These are phyloP conservation scores for Schwanniomyces yamadae DNA, from an alignment of 805 yeast genomes.

Conservation along the genomic window DNA sequence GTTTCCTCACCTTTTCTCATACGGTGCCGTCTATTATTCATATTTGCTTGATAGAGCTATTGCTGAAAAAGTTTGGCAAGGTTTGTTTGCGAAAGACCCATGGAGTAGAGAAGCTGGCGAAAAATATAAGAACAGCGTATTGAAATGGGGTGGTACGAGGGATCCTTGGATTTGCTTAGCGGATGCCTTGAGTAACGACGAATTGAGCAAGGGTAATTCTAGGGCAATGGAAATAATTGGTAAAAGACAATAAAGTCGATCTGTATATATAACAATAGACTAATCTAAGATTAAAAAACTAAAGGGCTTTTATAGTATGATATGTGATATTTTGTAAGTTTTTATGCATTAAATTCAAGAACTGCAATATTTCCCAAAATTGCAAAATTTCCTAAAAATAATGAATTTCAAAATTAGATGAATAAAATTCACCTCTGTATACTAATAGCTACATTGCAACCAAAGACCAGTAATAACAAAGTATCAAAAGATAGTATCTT, in stretches of 20 bases:
- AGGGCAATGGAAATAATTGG: conserved; percentile 58
- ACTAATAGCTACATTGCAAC: too few species aligned
- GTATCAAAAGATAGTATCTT: too few species aligned
- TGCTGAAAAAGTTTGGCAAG: conserved; percentile 81
- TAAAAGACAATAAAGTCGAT: conserved; percentile 2
- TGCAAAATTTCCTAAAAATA: too few species aligned
- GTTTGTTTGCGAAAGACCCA: conserved; percentile 69
- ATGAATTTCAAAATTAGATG: too few species aligned
- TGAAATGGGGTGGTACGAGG: conserved; percentile 91
- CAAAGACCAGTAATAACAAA: too few species aligned
- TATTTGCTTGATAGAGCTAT: conserved; percentile 90
- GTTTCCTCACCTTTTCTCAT: conserved; percentile 89
- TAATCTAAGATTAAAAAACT: too few species aligned
- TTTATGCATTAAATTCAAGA: too few species aligned
- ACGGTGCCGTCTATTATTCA: conserved; percentile 92
- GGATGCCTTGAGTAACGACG: conserved; percentile 66
- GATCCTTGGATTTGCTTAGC: conserved; percentile 89
- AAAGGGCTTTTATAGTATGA: too few species aligned
- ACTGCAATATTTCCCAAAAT: too few species aligned
- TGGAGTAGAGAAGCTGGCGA: conserved; percentile 72
- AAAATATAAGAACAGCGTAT: conserved; percentile 62
- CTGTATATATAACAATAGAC: neutral
- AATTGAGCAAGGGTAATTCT: conserved; percentile 63
- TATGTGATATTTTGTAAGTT: too few species aligned
- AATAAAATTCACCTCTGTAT: too few species aligned